These are phyloP conservation scores for Biancaea sappan DNA, from an alignment of 306 rosid genomes.

Conservation along the genomic window DNA sequence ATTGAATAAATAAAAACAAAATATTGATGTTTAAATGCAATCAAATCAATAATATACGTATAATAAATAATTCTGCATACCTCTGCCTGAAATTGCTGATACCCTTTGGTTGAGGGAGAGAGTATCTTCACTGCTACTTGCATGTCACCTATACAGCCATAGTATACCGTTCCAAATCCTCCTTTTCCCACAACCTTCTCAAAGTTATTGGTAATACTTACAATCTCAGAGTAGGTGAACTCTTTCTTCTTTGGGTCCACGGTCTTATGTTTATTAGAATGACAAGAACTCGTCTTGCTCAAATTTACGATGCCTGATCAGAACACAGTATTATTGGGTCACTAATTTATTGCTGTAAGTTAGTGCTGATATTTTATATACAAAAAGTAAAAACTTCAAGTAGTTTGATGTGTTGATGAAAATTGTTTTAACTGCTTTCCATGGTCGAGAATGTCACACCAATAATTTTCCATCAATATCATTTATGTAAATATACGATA, in stretches of 20 bases:
- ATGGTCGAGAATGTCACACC: too few species aligned
- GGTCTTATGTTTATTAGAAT: background rate
- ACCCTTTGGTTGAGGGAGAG: conserved; percentile 46
- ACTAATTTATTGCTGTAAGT: background rate
- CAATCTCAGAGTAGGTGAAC: conserved; percentile 39
- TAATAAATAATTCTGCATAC: background rate
- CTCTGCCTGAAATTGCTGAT: conserved; percentile 46
- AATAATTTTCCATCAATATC: too few species aligned
- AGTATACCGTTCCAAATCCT: conserved; percentile 55
- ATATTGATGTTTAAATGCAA: too few species aligned
- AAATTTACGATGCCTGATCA: background rate
- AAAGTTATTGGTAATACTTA: conserved; percentile 47
- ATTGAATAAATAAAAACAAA: background rate
- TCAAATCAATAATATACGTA: too few species aligned
- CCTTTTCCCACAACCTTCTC: conserved; percentile 47
- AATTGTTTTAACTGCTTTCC: background rate
- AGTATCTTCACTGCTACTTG: conserved; percentile 54
- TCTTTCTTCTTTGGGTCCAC: conserved; percentile 16
- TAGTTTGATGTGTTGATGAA: background rate
- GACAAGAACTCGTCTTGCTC: background rate
- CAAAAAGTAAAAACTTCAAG: background rate
- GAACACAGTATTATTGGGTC: too few species aligned
- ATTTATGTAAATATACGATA: too few species aligned
- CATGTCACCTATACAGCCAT: conserved; percentile 36
- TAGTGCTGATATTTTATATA: background rate